Conservation (phyloP, 2,329 filamentous ascomycete species). For the Zarea fungicola region DNA sequence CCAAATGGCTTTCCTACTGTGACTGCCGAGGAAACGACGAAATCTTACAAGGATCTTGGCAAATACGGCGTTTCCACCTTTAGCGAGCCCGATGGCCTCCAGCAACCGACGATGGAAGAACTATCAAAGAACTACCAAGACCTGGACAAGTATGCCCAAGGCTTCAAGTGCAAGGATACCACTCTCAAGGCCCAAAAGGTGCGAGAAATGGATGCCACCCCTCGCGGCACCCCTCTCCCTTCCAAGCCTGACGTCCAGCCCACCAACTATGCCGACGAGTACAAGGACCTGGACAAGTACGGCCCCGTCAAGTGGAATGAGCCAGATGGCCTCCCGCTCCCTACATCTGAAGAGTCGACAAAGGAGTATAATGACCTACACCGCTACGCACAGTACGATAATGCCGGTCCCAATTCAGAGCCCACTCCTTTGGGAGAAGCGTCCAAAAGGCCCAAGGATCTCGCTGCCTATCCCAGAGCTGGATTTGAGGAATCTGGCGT, state of each 20-base stretch:
- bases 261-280: constrained; percentile 26
- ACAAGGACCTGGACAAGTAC: constrained; percentile 40
- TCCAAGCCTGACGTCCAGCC: constrained; percentile 27
- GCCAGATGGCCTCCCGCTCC: constrained; percentile 32
- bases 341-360: constrained; percentile 29
- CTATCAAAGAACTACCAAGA: constrained; percentile 36
- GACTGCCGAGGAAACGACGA: constrained; percentile 30
- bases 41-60: constrained; percentile 31
- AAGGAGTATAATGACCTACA: constrained; percentile 36
- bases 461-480: constrained; percentile 26
- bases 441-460: constrained; percentile 31
- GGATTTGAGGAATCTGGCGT: constrained; percentile 25
- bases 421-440: constrained; percentile 24
- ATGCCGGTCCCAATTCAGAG: constrained; percentile 16
- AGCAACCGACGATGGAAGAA: constrained; percentile 26
- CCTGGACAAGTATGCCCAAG: constrained; percentile 33
- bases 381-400: constrained; percentile 24
- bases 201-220: constrained; percentile 24
- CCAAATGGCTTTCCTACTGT: constrained; percentile 20
- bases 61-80: constrained; percentile 27
- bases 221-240: constrained; percentile 32
- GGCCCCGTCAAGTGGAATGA: constrained; percentile 33
- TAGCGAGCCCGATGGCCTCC: constrained; percentile 28
- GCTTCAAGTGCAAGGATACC: constrained; percentile 30
- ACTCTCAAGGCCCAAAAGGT: constrained; percentile 24